A percentile compares a stretch with the other conserved stretches of the same genome.
phyloP scores from a whole-genome alignment of 2,329 filamentous ascomycete species.

The Paracoccidioides brasiliensis region DNA sequence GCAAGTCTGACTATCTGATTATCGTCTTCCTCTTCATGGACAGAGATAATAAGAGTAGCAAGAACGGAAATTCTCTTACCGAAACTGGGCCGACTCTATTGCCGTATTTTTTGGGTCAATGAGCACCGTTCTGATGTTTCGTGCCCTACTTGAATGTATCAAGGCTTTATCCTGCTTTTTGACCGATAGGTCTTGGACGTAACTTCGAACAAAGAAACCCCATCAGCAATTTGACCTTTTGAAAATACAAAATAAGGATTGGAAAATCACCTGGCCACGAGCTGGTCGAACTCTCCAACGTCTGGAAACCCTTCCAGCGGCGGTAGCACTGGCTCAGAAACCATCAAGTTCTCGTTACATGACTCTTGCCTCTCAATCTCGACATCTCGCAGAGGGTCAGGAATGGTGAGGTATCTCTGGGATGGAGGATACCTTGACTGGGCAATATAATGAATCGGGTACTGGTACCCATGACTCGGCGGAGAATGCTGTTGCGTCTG shows the following conservation, averaged over 20 bases:
- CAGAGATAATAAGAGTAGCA: background rate
- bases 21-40: background rate
- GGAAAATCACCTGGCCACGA: constrained; percentile 30
- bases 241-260: background rate
- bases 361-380: constrained; percentile 35
- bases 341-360: constrained; percentile 29
- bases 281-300: constrained; percentile 33
- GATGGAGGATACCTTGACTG: constrained; percentile 22
- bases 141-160: constrained; percentile 35
- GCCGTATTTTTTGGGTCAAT: constrained; percentile 38
- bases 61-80: constrained; percentile 20
- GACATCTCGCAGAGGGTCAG: constrained; percentile 23
- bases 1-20: background rate
- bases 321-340: constrained; percentile 33
- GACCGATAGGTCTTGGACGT: constrained; percentile 36
- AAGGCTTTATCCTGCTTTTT: constrained; percentile 42
- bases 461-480: constrained; percentile 18
- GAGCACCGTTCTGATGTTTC: constrained; percentile 36
- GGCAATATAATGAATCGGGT: constrained; percentile 21
- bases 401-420: constrained; percentile 22
- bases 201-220: constrained; percentile 21
- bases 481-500: constrained; percentile 23
- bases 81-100: constrained; percentile 39
- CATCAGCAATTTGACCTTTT: background rate
- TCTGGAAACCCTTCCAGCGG: constrained; percentile 33